Base-by-base conservation (phyloP, 1,284 basidiomycete species). In the Gomphus sp. region DNA sequence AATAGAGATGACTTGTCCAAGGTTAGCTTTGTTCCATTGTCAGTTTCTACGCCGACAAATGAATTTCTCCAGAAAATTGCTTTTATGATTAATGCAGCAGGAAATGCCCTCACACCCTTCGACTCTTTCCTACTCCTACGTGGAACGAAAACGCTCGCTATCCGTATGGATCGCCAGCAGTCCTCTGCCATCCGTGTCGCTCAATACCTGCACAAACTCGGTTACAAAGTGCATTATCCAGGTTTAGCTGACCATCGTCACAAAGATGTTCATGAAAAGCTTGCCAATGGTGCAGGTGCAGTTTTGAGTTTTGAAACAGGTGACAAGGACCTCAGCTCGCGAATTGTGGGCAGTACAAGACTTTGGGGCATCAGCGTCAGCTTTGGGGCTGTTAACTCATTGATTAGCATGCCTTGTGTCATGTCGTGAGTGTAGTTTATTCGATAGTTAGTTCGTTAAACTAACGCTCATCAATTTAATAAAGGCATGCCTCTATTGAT, bases 361-460 rank as follows among this genome's bases (percentile, higher is more conserved):
- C 76, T 99, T 36, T 99, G 96, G 95, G 93, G 96, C 37, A 98
- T 99, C 69, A 93, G 89, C 63, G 97, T 99, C 66, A 94, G 91
- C 67, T 99, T 99, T 70, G 97, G 97, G 36, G 95, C 93, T 65
- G 95, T 99, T 66, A 99, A 99, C 78, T 93, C 90, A 69, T 74
- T 99, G 70, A 99, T 99, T 74, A 95, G 92, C 66, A 99, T 99
- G 97, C 97, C 97, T 49, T 99, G 97, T 72, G 86, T 95, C 66
- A 99, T 99, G 97, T 97, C 93, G 93, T 96, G 73, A 74, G 93
- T 84, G 66, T 44, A 43, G 51, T 61, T 31, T 58, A 55, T 45
- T 44, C 54, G 52, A 25, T 58, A 54, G 31, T 61, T 52, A 52
- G 25, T 11, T 43, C 14, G 36, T 52, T 41, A 33, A 36, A 62